Percentiles rank a stretch among this genome's conserved stretches.
Conservation (phyloP, 768 basidiomycete genomes). For the Trichaptum fuscoviolaceum region DNA sequence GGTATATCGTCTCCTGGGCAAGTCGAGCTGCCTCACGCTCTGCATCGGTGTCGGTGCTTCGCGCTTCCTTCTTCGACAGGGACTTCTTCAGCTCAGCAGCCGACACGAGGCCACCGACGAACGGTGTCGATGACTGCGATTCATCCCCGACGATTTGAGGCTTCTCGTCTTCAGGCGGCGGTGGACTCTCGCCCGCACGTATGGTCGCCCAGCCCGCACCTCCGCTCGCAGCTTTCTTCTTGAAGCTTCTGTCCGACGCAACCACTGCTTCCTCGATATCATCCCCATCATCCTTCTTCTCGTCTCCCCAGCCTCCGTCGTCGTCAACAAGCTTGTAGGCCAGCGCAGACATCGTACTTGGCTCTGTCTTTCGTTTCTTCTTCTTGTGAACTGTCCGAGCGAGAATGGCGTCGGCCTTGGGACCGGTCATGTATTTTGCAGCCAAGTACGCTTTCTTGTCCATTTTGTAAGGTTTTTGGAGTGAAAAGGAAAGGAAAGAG, state of each 20-base stretch:
- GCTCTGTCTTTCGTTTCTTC: constrained; percentile 65
- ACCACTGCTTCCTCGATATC: constrained; percentile 60
- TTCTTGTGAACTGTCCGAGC: constrained; percentile 60
- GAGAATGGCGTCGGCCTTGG: constrained; percentile 93
- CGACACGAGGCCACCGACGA: constrained; percentile 75
- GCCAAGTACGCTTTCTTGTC: constrained; percentile 78
- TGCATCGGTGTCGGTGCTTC: constrained; percentile 34
- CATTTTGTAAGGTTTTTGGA: constrained; percentile 1
- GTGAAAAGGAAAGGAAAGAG: no score
- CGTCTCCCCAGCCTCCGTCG: constrained; percentile 64
- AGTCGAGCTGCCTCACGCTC: constrained; percentile 42
- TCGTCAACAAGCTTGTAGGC: constrained; percentile 47
- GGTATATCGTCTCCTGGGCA: constrained; percentile 89
- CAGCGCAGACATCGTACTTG: constrained; percentile 21
- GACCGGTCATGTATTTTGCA: constrained; percentile 92
- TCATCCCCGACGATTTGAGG: constrained; percentile 49
- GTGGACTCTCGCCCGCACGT: constrained; percentile 49
- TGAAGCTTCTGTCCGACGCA: constrained; percentile 72
- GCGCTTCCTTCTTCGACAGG: constrained; percentile 37
- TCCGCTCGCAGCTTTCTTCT: constrained; percentile 45
- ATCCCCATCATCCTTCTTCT: constrained; percentile 50
- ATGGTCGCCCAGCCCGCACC: constrained; percentile 67
- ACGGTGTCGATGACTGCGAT: constrained; percentile 38
- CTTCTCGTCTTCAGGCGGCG: constrained; percentile 60
- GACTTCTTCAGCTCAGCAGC: constrained; percentile 69